phyloP scores from a whole-genome alignment of 2,329 filamentous ascomycete species.

The Stachybotrys echinatus region DNA sequence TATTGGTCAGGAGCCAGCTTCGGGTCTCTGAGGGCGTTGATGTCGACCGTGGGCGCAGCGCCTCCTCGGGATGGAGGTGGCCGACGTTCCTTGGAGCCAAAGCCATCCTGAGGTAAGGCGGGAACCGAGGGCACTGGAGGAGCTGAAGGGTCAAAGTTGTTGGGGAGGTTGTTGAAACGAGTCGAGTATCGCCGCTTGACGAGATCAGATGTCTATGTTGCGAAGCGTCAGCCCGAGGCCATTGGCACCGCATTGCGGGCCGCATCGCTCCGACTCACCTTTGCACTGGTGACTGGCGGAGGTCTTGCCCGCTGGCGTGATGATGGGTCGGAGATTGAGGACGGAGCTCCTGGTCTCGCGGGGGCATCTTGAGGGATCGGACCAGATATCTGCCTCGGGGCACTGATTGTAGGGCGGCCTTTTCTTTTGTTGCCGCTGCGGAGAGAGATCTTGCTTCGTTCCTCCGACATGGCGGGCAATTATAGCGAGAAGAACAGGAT shows the following conservation, averaged over 20 bases:
- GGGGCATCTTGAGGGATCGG: constrained; percentile 50
- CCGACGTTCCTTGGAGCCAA: constrained; percentile 45
- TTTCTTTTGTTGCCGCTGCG: constrained; percentile 57
- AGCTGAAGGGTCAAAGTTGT: constrained; percentile 63
- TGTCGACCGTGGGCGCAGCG: constrained; percentile 64
- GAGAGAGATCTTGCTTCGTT: constrained; percentile 57
- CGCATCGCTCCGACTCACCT: constrained; percentile 33
- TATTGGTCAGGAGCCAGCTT: constrained; percentile 76
- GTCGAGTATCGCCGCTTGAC: constrained; percentile 95
- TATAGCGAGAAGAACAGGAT: neutral
- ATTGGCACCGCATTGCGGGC: constrained; percentile 6
- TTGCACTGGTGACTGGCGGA: constrained; percentile 48
- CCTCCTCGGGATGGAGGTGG: constrained; percentile 48
- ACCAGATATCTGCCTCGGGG: constrained; percentile 57
- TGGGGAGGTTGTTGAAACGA: constrained; percentile 73
- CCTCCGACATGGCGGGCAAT: constrained; percentile 50
- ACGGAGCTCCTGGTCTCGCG: constrained; percentile 15
- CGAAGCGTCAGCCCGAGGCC: constrained; percentile 15
- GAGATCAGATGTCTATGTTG: constrained; percentile 72
- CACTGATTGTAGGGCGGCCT: constrained; percentile 55
- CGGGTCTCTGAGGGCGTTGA: constrained; percentile 74
- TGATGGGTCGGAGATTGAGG: constrained; percentile 15
- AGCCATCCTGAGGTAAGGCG: constrained; percentile 56
- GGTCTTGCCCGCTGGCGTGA: constrained; percentile 39
- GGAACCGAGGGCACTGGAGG: constrained; percentile 68